These are phyloP conservation scores for Talaromyces sp. DNA, from an alignment of 2,329 filamentous ascomycete species.

Conservation along the genomic window DNA sequence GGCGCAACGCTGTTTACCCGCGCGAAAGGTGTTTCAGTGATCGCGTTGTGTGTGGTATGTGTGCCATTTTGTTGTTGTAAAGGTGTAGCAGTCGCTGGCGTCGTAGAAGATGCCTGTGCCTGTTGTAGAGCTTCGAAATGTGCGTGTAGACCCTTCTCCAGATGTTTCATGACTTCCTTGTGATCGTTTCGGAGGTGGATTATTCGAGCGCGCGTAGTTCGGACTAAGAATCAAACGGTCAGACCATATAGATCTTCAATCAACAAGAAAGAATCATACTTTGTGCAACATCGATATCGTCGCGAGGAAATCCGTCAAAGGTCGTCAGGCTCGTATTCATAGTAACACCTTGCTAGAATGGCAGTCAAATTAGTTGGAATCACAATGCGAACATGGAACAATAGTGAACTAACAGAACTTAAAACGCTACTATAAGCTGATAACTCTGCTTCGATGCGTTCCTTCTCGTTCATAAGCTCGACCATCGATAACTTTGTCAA, in stretches of 20 bases:
- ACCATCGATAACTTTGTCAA: conserved; percentile 65
- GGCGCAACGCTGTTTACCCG: conserved; percentile 79
- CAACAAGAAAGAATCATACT: conserved; percentile 53
- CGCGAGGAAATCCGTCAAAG: conserved; percentile 83
- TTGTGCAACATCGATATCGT: conserved; percentile 92
- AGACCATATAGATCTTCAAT: not conserved
- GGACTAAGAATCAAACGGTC: conserved; percentile 55
- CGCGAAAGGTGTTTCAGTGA: conserved; percentile 68
- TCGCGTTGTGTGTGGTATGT: conserved; percentile 26
- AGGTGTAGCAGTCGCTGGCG: conserved; percentile 17
- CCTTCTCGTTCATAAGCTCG: conserved; percentile 80
- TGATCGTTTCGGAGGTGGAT: conserved; percentile 90
- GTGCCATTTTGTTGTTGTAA: not conserved
- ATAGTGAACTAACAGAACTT: conserved; percentile 64
- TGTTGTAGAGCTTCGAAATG: conserved; percentile 73
- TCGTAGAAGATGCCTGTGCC: conserved; percentile 40
- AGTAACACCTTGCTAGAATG: conserved; percentile 73
- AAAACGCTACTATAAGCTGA: conserved; percentile 79
- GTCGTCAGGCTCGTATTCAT: conserved; percentile 89
- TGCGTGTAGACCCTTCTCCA: conserved; percentile 83
- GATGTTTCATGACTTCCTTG: conserved; percentile 76
- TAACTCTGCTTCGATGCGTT: conserved; percentile 79
- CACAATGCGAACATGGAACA: conserved; percentile 7
- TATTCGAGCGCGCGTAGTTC: conserved; percentile 86
- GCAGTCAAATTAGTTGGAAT: conserved; percentile 20